Percentiles rank a stretch among this genome's conserved stretches.
Conservation (phyloP, 2,329 filamentous ascomycete genomes). For the Epichloe elymi region DNA sequence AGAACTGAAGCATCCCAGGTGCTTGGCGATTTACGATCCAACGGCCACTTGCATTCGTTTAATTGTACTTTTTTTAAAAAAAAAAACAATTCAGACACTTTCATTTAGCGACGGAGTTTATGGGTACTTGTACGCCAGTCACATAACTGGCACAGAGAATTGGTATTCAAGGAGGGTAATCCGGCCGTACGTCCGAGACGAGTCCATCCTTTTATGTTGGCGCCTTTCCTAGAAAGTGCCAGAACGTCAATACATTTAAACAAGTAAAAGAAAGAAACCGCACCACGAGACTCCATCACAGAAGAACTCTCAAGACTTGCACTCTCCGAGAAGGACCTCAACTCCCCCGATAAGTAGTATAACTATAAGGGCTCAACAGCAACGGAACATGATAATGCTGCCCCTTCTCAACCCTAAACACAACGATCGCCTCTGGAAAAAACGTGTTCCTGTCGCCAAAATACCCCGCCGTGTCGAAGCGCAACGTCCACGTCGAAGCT, state of each 20-base stretch:
- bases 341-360: conserved; percentile 66
- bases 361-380: conserved; percentile 64
- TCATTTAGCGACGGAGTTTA: conserved; percentile 12
- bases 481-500: conserved; percentile 50
- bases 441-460: conserved; percentile 52
- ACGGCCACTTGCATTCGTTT: conserved; percentile 6
- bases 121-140: neutral
- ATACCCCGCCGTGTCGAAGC: conserved; percentile 60
- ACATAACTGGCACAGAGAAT: too few species aligned
- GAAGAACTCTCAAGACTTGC: neutral
- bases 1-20: neutral
- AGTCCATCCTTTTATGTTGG: too few species aligned
- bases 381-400: conserved; percentile 73
- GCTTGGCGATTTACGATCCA: conserved; percentile 4
- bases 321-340: conserved; percentile 22
- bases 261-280: too few species aligned
- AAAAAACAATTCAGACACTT: too few species aligned
- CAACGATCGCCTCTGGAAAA: conserved; percentile 45
- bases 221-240: too few species aligned
- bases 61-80: neutral
- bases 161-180: too few species aligned
- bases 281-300: too few species aligned
- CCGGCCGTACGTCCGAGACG: too few species aligned
- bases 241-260: too few species aligned
- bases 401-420: conserved; percentile 37